Conservation (phyloP, 257 asterid genomes). For the Marsdenia floribunda region DNA sequence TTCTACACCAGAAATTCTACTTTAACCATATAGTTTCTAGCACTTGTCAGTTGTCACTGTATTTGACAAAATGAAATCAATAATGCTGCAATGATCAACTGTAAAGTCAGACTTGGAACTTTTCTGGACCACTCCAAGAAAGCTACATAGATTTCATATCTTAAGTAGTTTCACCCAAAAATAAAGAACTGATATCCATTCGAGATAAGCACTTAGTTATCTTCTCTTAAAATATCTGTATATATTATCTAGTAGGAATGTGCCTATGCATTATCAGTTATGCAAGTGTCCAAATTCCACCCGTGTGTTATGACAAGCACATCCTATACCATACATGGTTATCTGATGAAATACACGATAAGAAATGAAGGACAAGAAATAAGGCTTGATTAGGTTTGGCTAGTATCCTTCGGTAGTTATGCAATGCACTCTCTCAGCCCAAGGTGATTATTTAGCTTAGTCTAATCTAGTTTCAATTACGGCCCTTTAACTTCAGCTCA, state of each 20-base stretch:
- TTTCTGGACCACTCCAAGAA: neutral
- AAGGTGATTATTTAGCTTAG: neutral
- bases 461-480: neutral
- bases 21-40: neutral
- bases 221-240: neutral
- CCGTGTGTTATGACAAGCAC: neutral
- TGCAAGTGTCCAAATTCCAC: neutral
- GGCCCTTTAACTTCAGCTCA: neutral
- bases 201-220: neutral
- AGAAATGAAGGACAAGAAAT: neutral
- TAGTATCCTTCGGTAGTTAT: neutral
- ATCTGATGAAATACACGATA: neutral
- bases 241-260: neutral
- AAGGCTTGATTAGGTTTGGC: neutral
- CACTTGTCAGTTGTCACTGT: neutral
- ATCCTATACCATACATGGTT: neutral
- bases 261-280: neutral
- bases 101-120: neutral
- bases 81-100: slow-evolving; percentile 6
- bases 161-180: neutral
- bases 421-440: neutral
- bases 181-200: neutral
- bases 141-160: neutral
- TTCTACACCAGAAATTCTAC: neutral
- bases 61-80: neutral